Evolutionary conservation across 352 stramenopile genomes (phyloP), one percentile per base, ranked within the genome.

Genomic region (Globisporangium viniferum): DNA sequence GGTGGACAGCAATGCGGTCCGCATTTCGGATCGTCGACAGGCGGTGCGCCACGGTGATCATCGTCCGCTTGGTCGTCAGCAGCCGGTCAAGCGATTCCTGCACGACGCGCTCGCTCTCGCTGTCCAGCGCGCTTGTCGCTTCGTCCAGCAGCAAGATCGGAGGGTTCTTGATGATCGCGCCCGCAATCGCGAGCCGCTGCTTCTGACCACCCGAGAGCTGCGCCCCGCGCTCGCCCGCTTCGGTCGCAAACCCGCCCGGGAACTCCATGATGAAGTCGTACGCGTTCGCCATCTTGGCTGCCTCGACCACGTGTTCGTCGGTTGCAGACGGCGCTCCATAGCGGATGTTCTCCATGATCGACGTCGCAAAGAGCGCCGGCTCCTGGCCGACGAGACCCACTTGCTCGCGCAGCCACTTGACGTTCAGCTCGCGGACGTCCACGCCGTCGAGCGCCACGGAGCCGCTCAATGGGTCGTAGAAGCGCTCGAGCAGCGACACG

Each of bases 1-100:
- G 76, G 63, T 99, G 79, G 35, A 99, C 96, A 22, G 95, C 87
- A 66, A 99, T 99, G 41, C 87, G 79, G 70, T 98, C 88, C 61
- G 93, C 96, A 77, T 98, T 86, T 60, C 93, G 88, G 66, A 99
- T 91, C 14, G 94, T 99, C 59, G 87, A 97, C 27, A 99, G 73
- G n/a, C 97, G 85, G 73, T 99, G 96, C 0, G 96, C 97, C 64
- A 98, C 57, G 7, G 7, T 39, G 2, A 39, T 10, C 35, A 4
- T 39, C 35, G 35, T 39, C 35, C 35, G 35, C 35, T 39, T 39
- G 35, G 35, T 39, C 35, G 35, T 39, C 35, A 39, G 35, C 35
- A 39, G 35, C 35, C 35, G 35, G 35, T 39, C 35, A 10, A 39
- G 35, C 6, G 35, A 39, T 39, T 31, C 29, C 29, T 31, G 29